A percentile compares a stretch with the other conserved stretches of the same genome.
Conservation (phyloP, 2,329 filamentous ascomycete genomes). For the Ophiostoma sp. region DNA sequence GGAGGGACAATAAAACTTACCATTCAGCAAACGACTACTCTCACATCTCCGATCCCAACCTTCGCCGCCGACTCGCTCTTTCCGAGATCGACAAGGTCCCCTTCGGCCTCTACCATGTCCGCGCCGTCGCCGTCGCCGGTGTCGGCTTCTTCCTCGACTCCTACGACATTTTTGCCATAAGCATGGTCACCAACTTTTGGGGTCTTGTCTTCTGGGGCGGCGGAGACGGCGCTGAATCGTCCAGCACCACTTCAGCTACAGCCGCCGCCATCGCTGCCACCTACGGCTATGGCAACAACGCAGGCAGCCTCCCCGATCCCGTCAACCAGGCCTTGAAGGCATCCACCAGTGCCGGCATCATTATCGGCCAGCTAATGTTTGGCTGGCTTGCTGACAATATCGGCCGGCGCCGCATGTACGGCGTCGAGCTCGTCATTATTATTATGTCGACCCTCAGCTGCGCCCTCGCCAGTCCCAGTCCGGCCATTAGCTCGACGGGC, state of each 20-base stretch:
- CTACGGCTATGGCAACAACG: constrained; percentile 47
- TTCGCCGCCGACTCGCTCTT: constrained; percentile 67
- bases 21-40: constrained; percentile 41
- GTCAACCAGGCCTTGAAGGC: constrained; percentile 73
- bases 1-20: background rate
- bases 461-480: constrained; percentile 54
- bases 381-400: constrained; percentile 70
- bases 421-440: constrained; percentile 68
- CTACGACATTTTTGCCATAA: constrained; percentile 78
- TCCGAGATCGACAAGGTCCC: constrained; percentile 75
- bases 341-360: constrained; percentile 72
- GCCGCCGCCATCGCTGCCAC: constrained; percentile 30
- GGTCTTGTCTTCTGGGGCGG: constrained; percentile 70
- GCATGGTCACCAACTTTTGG: constrained; percentile 64
- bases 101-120: constrained; percentile 68
- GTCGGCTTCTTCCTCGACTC: constrained; percentile 81
- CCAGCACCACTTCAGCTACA: constrained; percentile 33
- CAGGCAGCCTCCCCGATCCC: constrained; percentile 55
- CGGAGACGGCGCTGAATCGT: constrained; percentile 35
- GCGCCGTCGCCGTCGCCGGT: constrained; percentile 69
- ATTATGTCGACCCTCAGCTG: constrained; percentile 65
- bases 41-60: constrained; percentile 65
- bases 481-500: constrained; percentile 54
- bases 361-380: constrained; percentile 72
- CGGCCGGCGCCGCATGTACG: constrained; percentile 77